phyloP scores from a whole-genome alignment of 768 basidiomycete genomes.

The Lentinula sp. region DNA sequence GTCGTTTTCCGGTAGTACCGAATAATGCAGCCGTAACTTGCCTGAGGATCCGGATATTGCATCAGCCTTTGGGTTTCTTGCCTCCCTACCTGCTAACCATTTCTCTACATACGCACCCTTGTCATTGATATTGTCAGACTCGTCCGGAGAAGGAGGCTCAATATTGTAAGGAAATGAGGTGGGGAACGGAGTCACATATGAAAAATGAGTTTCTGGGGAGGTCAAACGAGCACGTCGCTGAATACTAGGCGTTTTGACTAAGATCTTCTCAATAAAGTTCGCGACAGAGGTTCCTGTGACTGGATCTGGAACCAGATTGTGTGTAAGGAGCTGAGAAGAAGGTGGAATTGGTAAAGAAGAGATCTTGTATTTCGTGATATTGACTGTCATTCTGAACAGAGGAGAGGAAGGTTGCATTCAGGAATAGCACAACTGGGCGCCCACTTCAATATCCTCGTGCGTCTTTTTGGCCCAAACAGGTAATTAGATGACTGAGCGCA shows the following conservation, averaged over 20 bases:
- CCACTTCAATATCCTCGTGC: not conserved
- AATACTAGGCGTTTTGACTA: slow-evolving; percentile 50
- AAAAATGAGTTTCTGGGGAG: slow-evolving; percentile 56
- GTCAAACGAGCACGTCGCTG: slow-evolving; percentile 68
- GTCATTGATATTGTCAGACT: slow-evolving; percentile 42
- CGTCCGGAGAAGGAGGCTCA: slow-evolving; percentile 43
- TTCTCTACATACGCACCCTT: slow-evolving; percentile 64
- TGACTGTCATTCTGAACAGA: not conserved
- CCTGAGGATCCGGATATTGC: slow-evolving; percentile 6
- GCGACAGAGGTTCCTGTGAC: slow-evolving; percentile 39
- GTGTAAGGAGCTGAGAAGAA: slow-evolving; percentile 32
- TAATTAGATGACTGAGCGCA: not conserved
- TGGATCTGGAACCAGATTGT: slow-evolving; percentile 53
- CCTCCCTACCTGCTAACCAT: slow-evolving; percentile 69
- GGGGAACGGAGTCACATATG: slow-evolving; percentile 80
- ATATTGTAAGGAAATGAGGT: slow-evolving; percentile 80
- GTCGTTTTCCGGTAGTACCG: slow-evolving; percentile 23
- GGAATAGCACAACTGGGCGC: not conserved
- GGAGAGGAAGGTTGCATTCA: not conserved
- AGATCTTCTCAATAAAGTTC: slow-evolving; percentile 44
- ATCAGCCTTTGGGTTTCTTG: slow-evolving; percentile 26
- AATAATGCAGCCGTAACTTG: slow-evolving; percentile 20
- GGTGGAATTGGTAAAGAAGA: slow-evolving; percentile 48
- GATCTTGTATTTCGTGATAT: slow-evolving; percentile 26
- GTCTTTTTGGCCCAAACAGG: not conserved